Base-by-base conservation (phyloP, 1,139 yeast species). In the Suhomyces wounanorum region DNA sequence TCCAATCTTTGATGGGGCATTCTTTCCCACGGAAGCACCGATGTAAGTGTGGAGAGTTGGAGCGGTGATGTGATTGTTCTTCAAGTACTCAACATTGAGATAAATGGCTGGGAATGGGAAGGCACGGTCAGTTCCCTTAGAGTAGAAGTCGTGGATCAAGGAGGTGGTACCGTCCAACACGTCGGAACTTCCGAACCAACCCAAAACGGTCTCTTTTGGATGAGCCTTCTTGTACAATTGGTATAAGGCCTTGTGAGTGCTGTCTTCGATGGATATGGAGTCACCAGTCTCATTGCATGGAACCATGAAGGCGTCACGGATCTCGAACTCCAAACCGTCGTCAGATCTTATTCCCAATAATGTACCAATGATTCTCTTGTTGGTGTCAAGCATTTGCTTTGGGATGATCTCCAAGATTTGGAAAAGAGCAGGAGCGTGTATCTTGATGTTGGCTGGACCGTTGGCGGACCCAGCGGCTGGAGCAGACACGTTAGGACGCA, bases 71-170 rank as follows among this genome's bases (percentile, higher is more conserved):
- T 69, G 63, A 38, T 67, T 68, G 38, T 68, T 67, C 42, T 69
- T 71, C 58, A 69, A 59, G 62, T 66, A 77, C 43, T 73, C 72
- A 47, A 80, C 78, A 45, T 94, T 88, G 63, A 90, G 73, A 68
- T 89, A 91, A 55, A 90, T 79, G 49, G 95, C 92, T 31, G 96
- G 92, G 67, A 80, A 78, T 35, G 95, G 94, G 65, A 69, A 81
- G 7, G 91, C 85, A 55, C 89, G 81, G 63, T 84, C 88, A 40
- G 79, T 62, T n/a, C 81, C 82, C 67, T 85, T 87, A 43, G 85
- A 78, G 70, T 87, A 90, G 66, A 89, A 87, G 64, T 87, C 95
- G 66, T 90, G 96, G 63, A 90, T 84, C 59, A 90, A 79, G n/a
- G 89, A 89, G 25, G 95, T 84, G 65, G 87, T 81, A 54, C 84